Percentiles rank a stretch among this genome's conserved stretches.
Evolutionary conservation across 1,139 yeast species (phyloP).

Genomic region (Insectozyma bohioensis): DNA sequence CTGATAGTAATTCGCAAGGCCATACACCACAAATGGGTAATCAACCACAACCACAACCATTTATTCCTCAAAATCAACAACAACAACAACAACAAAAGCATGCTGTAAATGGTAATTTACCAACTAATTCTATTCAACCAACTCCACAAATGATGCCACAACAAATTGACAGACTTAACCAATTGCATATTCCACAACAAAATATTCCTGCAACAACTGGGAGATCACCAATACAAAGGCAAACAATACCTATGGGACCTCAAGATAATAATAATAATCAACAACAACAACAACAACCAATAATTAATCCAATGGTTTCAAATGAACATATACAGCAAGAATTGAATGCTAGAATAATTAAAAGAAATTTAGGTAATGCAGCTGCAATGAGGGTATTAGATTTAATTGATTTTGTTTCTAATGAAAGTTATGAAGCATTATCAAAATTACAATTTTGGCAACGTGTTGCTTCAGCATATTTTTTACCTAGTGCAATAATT

Average conservation of each 20-base stretch:
- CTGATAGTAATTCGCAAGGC: constrained; percentile 13
- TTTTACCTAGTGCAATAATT: constrained; percentile 33
- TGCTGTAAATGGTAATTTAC: too few species aligned
- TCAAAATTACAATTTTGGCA: constrained; percentile 39
- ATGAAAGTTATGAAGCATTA: constrained; percentile 31
- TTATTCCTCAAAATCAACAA: constrained; percentile 7
- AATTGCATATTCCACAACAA: too few species aligned
- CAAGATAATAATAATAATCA: constrained; percentile 1
- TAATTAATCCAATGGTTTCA: constrained; percentile 1
- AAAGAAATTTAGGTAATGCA: constrained; percentile 46
- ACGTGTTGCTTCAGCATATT: constrained; percentile 33
- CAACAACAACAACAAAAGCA: constrained; percentile 7
- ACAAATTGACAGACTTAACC: too few species aligned
- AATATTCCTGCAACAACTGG: constrained; percentile 7
- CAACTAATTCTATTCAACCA: background rate
- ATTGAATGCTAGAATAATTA: constrained; percentile 35
- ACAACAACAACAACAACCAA: constrained; percentile 1
- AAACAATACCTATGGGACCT: too few species aligned
- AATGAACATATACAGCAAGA: constrained; percentile 26
- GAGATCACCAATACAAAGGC: constrained; percentile 6
- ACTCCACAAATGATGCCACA: background rate
- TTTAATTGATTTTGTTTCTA: constrained; percentile 36
- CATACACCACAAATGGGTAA: constrained; percentile 17
- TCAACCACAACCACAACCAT: constrained; percentile 13
- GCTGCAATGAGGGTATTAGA: constrained; percentile 42